Conservation (phyloP, 73 alveolate species). For the Tetrahymena borealis region DNA sequence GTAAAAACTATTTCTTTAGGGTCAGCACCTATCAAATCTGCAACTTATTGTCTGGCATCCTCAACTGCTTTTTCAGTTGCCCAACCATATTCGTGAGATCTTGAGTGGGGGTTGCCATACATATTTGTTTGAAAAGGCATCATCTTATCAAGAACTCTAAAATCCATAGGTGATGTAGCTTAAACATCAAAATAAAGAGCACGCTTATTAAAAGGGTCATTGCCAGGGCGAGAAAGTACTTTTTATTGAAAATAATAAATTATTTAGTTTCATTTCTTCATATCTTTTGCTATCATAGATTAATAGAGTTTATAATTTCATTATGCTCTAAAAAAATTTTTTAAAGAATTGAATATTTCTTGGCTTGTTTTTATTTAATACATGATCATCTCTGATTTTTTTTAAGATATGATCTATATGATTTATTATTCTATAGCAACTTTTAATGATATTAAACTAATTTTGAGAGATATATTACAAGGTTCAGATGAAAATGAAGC, state of each 20-base stretch:
- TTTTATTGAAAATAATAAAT: too few relatives aligned
- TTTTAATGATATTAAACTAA: background rate
- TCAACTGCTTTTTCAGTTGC: constrained; percentile 74
- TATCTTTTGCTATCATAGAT: too few relatives aligned
- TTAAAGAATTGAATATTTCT: too few relatives aligned
- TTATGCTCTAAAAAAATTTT: too few relatives aligned
- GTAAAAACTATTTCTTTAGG: constrained; percentile 97
- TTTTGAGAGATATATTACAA: background rate
- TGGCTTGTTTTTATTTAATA: too few relatives aligned
- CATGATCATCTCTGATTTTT: too few relatives aligned
- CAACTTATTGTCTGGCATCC: constrained; percentile 76
- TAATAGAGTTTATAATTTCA: too few relatives aligned
- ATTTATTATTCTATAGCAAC: too few relatives aligned
- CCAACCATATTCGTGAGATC: constrained; percentile 78
- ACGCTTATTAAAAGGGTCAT: background rate
- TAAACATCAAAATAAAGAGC: constrained; percentile 70
- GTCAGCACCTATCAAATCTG: constrained; percentile 71
- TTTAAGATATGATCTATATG: too few relatives aligned
- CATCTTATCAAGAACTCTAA: constrained; percentile 79
- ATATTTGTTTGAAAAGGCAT: constrained; percentile 65
- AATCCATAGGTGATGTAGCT: constrained; percentile 84
- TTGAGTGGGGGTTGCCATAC: constrained; percentile 83
- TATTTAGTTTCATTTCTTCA: too few relatives aligned
- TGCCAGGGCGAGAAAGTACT: too few relatives aligned
- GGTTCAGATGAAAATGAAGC: background rate